These are phyloP conservation scores for Talaromyces sp. DNA, from an alignment of 2,329 filamentous ascomycete genomes.

Conservation along the genomic window DNA sequence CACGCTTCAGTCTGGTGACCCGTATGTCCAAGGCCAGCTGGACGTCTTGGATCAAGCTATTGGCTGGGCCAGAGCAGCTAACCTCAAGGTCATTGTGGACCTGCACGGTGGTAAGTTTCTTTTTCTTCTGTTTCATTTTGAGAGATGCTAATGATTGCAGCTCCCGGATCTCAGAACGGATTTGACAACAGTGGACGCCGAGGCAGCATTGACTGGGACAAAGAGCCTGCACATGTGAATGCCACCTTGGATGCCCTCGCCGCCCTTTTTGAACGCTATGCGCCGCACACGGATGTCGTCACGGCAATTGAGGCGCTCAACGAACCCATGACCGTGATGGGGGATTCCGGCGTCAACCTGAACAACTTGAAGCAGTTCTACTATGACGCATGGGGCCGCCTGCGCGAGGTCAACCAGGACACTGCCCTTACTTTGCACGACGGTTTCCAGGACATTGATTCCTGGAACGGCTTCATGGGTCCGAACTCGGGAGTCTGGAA, in stretches of 20 bases:
- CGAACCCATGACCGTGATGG: constrained; percentile 34
- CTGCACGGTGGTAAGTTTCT: constrained; percentile 55
- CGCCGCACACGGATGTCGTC: constrained; percentile 52
- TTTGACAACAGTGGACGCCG: constrained; percentile 60
- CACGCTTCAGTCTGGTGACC: constrained; percentile 47
- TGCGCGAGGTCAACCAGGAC: constrained; percentile 40
- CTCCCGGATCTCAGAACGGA: constrained; percentile 59
- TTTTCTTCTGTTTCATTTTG: background rate
- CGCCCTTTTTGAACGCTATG: constrained; percentile 54
- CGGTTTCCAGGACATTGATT: constrained; percentile 39
- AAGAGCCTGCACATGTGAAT: constrained; percentile 24
- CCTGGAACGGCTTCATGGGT: constrained; percentile 58
- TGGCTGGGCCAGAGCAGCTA: constrained; percentile 51
- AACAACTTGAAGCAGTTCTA: constrained; percentile 49
- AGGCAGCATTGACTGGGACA: constrained; percentile 34
- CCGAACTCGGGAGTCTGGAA: constrained; percentile 39
- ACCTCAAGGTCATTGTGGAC: constrained; percentile 61
- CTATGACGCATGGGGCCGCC: constrained; percentile 45
- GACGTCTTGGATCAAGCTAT: constrained; percentile 52
- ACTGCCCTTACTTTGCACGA: constrained; percentile 52
- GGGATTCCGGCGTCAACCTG: constrained; percentile 28
- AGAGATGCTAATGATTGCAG: constrained; percentile 20
- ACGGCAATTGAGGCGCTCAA: constrained; percentile 44
- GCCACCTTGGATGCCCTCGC: constrained; percentile 50
- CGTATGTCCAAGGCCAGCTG: constrained; percentile 58